Base-by-base conservation (phyloP, 768 basidiomycete genomes). In the Zangia roseola region DNA sequence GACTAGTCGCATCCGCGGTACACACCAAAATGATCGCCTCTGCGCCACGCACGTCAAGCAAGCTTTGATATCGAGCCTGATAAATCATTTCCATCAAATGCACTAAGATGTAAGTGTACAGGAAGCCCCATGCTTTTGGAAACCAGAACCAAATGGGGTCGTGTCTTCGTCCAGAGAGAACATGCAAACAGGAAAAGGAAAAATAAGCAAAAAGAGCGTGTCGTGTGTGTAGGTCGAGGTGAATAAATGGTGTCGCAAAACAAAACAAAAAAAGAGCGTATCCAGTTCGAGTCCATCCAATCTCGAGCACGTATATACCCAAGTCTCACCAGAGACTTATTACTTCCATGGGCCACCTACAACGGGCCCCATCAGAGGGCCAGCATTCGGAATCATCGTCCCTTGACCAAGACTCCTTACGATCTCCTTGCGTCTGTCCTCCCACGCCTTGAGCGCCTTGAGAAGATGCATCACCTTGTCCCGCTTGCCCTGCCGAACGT, bases 391-490 rank as follows among this genome's bases (percentile, higher is more conserved):
- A 3, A 46, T 34, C 6, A 46, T 36, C 6, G 68, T 59, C 12
- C 70, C 70, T 26, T 69, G 68, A 3, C 78, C 81, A 35, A 87
- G 70, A 31, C 77, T 81, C 51, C 71, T 71, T 35, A 77, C 74
- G 20, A 88, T 71, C 10, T 76, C 74, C 46, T 67, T 74, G 28
- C 86, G 69, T 70, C 85, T 86, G 33, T 93, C 90, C 64, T 91
- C 87, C 91, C 91, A 91, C 0, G 69, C 65, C 68, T 83, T 88
- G 58, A 93, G 63, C 31, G 88, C 86, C 57, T 76, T 82, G 59
- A 97, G 64, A 28, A 98, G 71, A 65, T 92, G 86, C 5, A 86
- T 57, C 52, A 95, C 81, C 73, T 91, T 94, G 38, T 88, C 85
- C 40, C 82, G 74, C 63, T 87, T 90, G 25, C 89, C 91, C 52